These are phyloP conservation scores for Cynanchum wilfordii DNA, from an alignment of 257 asterid genomes.

Conservation along the genomic window DNA sequence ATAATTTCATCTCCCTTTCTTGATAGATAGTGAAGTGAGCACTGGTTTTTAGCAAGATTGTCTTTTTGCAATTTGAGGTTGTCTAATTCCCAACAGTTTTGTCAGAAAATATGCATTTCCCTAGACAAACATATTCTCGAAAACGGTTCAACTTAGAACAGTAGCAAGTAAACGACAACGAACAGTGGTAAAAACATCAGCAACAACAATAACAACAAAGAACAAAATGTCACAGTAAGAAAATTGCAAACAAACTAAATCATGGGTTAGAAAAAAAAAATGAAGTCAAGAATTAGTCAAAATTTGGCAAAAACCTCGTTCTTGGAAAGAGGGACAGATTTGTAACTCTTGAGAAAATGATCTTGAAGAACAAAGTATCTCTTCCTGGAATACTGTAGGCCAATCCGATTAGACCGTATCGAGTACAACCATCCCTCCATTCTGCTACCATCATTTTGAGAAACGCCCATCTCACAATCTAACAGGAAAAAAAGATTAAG, in stretches of 20 bases:
- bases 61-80: neutral
- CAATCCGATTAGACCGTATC: conserved; percentile 84
- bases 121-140: neutral
- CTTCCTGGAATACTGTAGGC: conserved; percentile 80
- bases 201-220: neutral
- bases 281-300: neutral
- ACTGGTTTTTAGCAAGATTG: neutral
- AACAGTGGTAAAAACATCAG: neutral
- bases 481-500: neutral
- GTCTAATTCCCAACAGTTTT: neutral
- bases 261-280: neutral
- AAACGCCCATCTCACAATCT: conserved; percentile 34
- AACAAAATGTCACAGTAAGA: neutral
- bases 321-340: conserved; percentile 60
- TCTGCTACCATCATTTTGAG: conserved; percentile 41
- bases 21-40: neutral
- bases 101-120: neutral
- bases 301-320: conserved; percentile 41
- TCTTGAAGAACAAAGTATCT: conserved; percentile 90
- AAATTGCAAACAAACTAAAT: neutral
- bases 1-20: neutral
- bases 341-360: conserved; percentile 78
- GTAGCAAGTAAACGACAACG: neutral
- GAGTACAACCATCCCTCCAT: conserved; percentile 96
- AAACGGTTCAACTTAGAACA: neutral